A percentile compares a stretch with the other conserved stretches of the same genome.
phyloP scores from a whole-genome alignment of 345 rosid genomes.

The Adansonia digitata region DNA sequence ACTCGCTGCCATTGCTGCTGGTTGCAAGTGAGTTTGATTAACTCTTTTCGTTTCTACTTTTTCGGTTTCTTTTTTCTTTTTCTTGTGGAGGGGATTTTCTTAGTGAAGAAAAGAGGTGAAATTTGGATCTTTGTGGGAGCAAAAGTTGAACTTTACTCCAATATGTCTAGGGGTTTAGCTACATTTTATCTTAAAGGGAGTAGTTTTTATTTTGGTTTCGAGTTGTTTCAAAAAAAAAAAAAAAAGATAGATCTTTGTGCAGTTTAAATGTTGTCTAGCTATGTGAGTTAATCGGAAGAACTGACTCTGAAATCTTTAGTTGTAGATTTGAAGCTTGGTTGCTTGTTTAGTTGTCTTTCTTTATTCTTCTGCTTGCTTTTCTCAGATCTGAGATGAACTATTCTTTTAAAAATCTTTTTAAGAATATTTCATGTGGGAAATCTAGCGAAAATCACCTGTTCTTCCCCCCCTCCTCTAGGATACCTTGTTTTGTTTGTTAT shows the following conservation, averaged over 20 bases:
- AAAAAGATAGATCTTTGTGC: background rate
- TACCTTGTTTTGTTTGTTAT: conserved; percentile 6
- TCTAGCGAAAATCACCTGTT: conserved; percentile 19
- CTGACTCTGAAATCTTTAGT: background rate
- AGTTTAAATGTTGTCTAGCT: background rate
- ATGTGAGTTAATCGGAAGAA: background rate
- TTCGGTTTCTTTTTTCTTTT: background rate
- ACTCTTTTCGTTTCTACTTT: background rate
- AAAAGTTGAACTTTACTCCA: background rate
- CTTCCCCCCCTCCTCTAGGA: background rate
- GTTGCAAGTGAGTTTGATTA: conserved; percentile 60
- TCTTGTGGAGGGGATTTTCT: background rate
- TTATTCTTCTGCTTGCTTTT: conserved; percentile 2
- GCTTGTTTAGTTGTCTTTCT: background rate
- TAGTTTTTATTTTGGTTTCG: background rate
- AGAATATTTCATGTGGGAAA: conserved; percentile 13
- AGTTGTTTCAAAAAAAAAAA: background rate
- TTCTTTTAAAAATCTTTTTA: background rate
- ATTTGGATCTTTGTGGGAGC: background rate
- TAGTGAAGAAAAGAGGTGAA: background rate
- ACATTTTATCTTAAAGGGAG: background rate
- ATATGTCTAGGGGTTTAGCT: background rate
- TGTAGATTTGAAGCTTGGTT: conserved; percentile 7
- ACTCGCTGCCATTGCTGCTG: conserved; percentile 79
- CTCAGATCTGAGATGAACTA: conserved; percentile 19